phyloP scores from a whole-genome alignment of 2,329 filamentous ascomycete genomes.

The Geoglossum cookeanum region DNA sequence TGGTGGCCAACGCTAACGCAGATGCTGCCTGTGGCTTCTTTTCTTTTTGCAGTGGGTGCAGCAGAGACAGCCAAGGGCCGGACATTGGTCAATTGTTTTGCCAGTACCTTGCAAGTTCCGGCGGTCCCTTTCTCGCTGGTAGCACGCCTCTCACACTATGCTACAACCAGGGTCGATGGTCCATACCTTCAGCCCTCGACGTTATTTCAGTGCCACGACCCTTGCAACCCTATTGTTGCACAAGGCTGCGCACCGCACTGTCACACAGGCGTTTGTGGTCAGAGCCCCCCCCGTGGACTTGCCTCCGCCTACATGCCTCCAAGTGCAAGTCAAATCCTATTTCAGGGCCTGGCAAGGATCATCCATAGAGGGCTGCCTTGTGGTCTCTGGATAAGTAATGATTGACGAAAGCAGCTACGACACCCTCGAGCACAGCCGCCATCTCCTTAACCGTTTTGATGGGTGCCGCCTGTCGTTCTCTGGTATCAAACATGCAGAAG shows the following conservation, averaged over 20 bases:
- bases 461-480: neutral
- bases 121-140: neutral
- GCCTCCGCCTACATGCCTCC: neutral
- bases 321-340: neutral
- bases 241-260: neutral
- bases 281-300: neutral
- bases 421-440: constrained; percentile 1
- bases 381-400: neutral
- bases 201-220: neutral
- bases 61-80: neutral
- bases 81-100: neutral
- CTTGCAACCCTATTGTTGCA: neutral
- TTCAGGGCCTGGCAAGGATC: constrained; percentile 1
- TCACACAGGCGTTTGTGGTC: neutral
- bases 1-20: neutral
- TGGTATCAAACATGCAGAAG: neutral
- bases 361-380: neutral
- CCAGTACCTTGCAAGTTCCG: neutral
- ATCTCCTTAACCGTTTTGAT: neutral
- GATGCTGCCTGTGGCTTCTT: neutral
- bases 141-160: neutral
- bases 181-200: neutral
- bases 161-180: neutral
- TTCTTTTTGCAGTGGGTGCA: neutral
- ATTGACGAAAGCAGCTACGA: constrained; percentile 1